These are phyloP conservation scores for Colletotrichum sp. DNA, from an alignment of 2,329 filamentous ascomycete genomes.

Conservation along the genomic window DNA sequence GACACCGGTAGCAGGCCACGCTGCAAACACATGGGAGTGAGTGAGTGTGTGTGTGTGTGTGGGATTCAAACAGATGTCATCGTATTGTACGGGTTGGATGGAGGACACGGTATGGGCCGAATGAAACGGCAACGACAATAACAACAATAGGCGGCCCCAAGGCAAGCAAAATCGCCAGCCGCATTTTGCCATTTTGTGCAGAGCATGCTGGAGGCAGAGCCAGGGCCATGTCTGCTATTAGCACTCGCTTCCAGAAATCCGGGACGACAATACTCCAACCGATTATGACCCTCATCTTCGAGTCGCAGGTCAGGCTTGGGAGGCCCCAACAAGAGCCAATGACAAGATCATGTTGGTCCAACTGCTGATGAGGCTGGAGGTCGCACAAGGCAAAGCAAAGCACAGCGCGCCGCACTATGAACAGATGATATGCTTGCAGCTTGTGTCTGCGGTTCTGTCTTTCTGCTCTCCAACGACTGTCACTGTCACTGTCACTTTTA, in stretches of 20 bases:
- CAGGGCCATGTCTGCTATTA: background rate
- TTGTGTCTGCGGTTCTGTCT: background rate
- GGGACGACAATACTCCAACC: constrained; percentile 8
- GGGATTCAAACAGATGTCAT: background rate
- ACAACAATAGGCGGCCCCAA: background rate
- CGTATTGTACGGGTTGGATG: background rate
- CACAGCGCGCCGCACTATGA: background rate
- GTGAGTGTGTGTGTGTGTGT: background rate
- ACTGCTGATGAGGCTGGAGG: constrained; percentile 1
- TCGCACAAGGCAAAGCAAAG: background rate
- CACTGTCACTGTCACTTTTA: background rate
- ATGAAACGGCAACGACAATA: background rate
- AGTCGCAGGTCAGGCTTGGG: background rate
- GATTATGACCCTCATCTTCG: background rate
- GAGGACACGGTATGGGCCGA: background rate
- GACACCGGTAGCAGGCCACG: background rate
- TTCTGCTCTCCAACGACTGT: background rate
- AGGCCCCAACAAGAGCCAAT: background rate
- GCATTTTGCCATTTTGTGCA: background rate
- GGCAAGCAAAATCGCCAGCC: background rate
- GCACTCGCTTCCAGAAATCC: constrained; percentile 4
- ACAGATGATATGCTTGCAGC: background rate
- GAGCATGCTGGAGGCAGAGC: background rate
- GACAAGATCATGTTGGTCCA: background rate
- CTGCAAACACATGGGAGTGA: constrained; percentile 10